Evolutionary conservation across 1,284 basidiomycete genomes (phyloP), one percentile per base, ranked within the genome.

Genomic region (Ganoderma multipileum): DNA sequence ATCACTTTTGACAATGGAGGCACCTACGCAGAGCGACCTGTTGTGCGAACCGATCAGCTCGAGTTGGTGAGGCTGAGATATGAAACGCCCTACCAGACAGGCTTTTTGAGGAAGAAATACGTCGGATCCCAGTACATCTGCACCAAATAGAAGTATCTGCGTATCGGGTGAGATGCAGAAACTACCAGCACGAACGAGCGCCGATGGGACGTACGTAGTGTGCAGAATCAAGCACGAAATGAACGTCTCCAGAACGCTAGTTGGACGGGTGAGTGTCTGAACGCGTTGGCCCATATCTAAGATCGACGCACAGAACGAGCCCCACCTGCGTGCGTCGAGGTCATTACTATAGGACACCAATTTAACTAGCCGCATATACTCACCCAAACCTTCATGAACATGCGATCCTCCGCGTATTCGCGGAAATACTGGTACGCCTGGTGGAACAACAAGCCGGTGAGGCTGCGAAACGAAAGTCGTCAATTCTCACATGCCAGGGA

Each of bases 81-180:
- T 7, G 20, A 20, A 20, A 38, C 18, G 2, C 30, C 62, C n/a
- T 30, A 68, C 66, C 66, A 68, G 23, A 68, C 57, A 3, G 62
- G 60, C 12, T 23, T 54, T 3, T n/a, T 1, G 11, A 61, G 3
- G 41, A 64, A 68, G 62, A 68, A 61, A 36, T 68, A 61, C 36
- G 62, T 55, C 2, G 66, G 62, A 18, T 68, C 62, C 62, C 66
- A 68, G 38, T 64, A 68, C 50, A 61, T 36, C 2, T 38, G 39
- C 18, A 68, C 28, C 44, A 64, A 39, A n/a, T 68, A 68, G 44
- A 64, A 68, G 44, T 68, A 64, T 2, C 66, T 68, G 20, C 4
- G n/a, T 20, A 11, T 28, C 2, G n/a, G 26, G 30, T 28, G 42
- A 28, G 42, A n/a, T 3, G 16, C n/a, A 7, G 8, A 18, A 30